Evolutionary conservation across 257 asterid genomes (phyloP), one percentile per base, ranked within the genome.

Genomic region (Solanum appendiculatum): DNA sequence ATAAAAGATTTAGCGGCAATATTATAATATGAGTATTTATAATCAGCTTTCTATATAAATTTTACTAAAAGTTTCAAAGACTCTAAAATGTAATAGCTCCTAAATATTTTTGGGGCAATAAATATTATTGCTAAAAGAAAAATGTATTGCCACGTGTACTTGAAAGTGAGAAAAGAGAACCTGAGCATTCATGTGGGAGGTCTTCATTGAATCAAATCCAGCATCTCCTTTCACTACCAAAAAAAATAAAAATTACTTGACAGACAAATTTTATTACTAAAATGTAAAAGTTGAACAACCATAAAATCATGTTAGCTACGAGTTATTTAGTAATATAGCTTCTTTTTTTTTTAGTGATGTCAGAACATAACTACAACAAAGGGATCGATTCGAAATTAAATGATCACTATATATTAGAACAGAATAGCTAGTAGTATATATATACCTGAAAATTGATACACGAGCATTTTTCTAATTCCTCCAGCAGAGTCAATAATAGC

Each of bases 11-110:
- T 18, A 54, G 10, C 0, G n/a, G 2, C 18, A 16, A 54, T 54
- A 18, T 16, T 51, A 51, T 51, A 6, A 54, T 54, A 20, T 20
- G 7, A 0, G 7, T 56, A 20, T 20, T 7, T 7, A 56, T 20
- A 56, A 20, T 56, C 2, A 56, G 0, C 7, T 0, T 3, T 0
- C 0, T 20, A 21, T 21, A 20, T 20, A 56, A 56, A 20, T 56
- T 0, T 56, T 0, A n/a, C n/a, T n/a, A 56, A 20, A 56, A 20
- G 11, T 56, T 7, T 0, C 0, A 20, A 20, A 0, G 0, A 54
- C n/a, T n/a, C n/a, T n/a, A n/a, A n/a, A n/a, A n/a, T n/a, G n/a
- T n/a, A n/a, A n/a, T n/a, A n/a, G n/a, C n/a, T n/a, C n/a, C 64
- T 3, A 21, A 21, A 20, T 56, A 20, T 56, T 20, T 56, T 7